A percentile compares a stretch with the other conserved stretches of the same genome.
Evolutionary conservation across 116 monocot genomes (phyloP).

Genomic region (Zostera marina): DNA sequence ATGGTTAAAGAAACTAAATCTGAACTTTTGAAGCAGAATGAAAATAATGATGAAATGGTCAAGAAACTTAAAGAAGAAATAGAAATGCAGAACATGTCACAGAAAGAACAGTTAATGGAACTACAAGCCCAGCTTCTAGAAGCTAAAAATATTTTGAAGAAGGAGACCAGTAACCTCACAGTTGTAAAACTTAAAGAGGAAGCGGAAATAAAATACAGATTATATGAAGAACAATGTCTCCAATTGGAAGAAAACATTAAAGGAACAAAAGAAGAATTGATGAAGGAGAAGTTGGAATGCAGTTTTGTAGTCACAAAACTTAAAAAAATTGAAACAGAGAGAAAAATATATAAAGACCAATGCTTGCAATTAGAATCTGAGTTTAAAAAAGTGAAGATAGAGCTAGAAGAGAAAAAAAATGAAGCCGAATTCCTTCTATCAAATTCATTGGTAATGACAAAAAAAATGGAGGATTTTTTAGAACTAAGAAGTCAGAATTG

Average conservation of each 20-base stretch:
- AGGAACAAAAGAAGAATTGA: background rate
- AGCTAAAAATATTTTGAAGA: slow-evolving; percentile 1
- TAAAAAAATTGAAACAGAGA: background rate
- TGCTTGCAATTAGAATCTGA: slow-evolving; percentile 14
- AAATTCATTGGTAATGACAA: slow-evolving; percentile 32
- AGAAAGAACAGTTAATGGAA: background rate
- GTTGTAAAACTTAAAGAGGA: slow-evolving; percentile 1
- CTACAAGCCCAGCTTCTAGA: background rate
- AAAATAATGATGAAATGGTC: slow-evolving; percentile 1
- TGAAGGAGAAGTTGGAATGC: slow-evolving; percentile 3
- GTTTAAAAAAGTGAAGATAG: background rate
- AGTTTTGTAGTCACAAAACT: background rate
- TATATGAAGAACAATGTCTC: slow-evolving; percentile 3
- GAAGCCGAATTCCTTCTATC: slow-evolving; percentile 43
- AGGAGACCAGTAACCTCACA: background rate
- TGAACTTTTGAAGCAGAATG: background rate
- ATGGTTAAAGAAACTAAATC: background rate
- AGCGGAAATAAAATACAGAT: background rate
- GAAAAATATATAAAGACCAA: background rate
- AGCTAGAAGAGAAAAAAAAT: slow-evolving; percentile 28
- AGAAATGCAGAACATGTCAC: background rate
- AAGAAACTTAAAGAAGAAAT: background rate
- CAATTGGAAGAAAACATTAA: slow-evolving; percentile 6
- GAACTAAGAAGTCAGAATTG: slow-evolving; percentile 46
- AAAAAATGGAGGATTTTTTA: slow-evolving; percentile 39